Evolutionary conservation across 108 stramenopile genomes (phyloP).

Genomic region (Skeletonema potamos): DNA sequence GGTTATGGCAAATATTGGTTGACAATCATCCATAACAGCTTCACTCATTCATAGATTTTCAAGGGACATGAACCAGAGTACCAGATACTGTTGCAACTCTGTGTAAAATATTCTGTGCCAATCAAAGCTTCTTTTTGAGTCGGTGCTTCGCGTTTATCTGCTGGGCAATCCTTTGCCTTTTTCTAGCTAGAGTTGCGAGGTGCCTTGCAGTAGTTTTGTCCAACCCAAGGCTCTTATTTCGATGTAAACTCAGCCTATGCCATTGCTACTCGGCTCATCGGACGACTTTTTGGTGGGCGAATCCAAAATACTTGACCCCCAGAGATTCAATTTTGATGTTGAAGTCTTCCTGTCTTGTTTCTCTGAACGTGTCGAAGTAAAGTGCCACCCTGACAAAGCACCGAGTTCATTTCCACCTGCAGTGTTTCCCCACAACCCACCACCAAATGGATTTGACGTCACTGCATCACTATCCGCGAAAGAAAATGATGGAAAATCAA

Average conservation of each 20-base stretch:
- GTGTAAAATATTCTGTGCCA: neutral
- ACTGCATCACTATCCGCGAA: constrained; percentile 18
- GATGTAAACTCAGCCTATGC: neutral
- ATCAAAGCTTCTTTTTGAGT: neutral
- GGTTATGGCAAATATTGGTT: neutral
- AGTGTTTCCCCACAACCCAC: constrained; percentile 67
- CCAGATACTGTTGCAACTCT: neutral
- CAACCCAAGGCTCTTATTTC: neutral
- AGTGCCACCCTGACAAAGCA: constrained; percentile 35
- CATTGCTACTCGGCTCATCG: neutral
- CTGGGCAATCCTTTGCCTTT: neutral
- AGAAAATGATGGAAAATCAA: constrained; percentile 51
- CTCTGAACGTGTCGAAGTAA: constrained; percentile 1
- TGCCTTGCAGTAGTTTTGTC: neutral
- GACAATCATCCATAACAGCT: neutral
- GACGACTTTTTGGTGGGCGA: neutral
- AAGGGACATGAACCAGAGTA: neutral
- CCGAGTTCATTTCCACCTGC: constrained; percentile 20
- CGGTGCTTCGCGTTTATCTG: neutral
- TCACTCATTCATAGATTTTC: neutral
- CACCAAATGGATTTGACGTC: constrained; percentile 54
- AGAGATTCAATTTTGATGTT: constrained; percentile 8
- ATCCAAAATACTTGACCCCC: neutral
- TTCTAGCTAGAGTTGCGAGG: neutral
- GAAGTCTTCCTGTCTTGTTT: neutral